These are phyloP conservation scores for Candida corydali DNA, from an alignment of 805 yeast species.

Conservation along the genomic window DNA sequence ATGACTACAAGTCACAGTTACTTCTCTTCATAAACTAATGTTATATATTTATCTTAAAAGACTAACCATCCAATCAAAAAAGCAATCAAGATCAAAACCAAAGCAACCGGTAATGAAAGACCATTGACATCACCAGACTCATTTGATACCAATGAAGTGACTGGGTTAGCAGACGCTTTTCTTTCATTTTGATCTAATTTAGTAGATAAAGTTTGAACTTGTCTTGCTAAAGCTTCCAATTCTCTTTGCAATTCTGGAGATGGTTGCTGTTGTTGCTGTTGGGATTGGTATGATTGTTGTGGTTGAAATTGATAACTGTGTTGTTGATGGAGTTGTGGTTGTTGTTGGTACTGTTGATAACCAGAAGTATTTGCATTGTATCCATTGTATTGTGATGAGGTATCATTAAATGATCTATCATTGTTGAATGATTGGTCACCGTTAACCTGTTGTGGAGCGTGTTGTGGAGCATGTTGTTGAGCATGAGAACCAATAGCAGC, in stretches of 20 bases:
- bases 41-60: conserved; percentile 47
- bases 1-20: too few species aligned
- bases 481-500: conserved; percentile 5
- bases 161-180: conserved; percentile 1
- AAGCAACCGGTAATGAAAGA: conserved; percentile 52
- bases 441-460: too few species aligned
- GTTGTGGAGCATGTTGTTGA: not conserved
- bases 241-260: conserved; percentile 30
- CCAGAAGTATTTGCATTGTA: conserved; percentile 2
- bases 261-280: conserved; percentile 10
- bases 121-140: conserved; percentile 33
- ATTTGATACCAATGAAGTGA: conserved; percentile 2
- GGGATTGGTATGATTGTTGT: conserved; percentile 2
- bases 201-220: conserved; percentile 40
- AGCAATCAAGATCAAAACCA: conserved; percentile 42
- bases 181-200: conserved; percentile 41
- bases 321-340: conserved; percentile 7
- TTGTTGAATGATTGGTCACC: conserved; percentile 4
- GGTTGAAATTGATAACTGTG: conserved; percentile 3
- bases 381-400: conserved; percentile 9
- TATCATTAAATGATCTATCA: conserved; percentile 6
- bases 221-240: conserved; percentile 27
- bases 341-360: conserved; percentile 7
- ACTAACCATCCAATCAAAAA: conserved; percentile 73
- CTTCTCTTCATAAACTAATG: too few species aligned